Conservation (phyloP, 345 rosid species). For the Erodium maritimum region DNA sequence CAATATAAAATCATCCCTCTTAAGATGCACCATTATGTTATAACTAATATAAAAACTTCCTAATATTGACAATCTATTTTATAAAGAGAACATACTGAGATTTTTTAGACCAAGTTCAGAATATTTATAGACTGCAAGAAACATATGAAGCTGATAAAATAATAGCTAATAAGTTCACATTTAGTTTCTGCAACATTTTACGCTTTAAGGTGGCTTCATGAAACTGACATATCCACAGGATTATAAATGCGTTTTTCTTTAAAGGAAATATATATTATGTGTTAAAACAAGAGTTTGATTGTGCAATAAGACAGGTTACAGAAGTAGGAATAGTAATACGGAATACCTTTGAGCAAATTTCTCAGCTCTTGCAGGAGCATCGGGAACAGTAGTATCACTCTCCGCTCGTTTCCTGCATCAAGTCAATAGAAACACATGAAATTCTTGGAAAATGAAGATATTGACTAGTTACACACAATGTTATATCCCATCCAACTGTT, state of each 20-base stretch:
- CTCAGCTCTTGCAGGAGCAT: conserved; percentile 63
- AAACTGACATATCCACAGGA: too few relatives aligned
- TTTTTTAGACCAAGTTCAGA: not conserved
- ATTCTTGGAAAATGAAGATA: not conserved
- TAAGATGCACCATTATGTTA: not conserved
- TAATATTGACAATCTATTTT: too few relatives aligned
- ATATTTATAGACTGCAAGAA: too few relatives aligned
- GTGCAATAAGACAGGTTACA: not conserved
- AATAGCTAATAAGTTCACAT: too few relatives aligned
- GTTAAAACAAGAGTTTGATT: not conserved
- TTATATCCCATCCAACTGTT: not conserved
- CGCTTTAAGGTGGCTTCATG: too few relatives aligned
- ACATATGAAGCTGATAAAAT: too few relatives aligned
- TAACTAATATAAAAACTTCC: too few relatives aligned
- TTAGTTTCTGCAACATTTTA: too few relatives aligned
- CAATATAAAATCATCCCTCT: conserved; percentile 2
- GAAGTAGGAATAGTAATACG: not conserved
- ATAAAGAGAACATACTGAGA: too few relatives aligned
- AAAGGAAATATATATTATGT: too few relatives aligned
- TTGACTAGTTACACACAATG: not conserved
- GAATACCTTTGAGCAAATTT: conserved; percentile 82
- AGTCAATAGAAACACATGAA: not conserved
- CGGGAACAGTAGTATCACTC: conserved; percentile 60
- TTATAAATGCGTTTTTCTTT: too few relatives aligned
- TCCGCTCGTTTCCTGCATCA: conserved; percentile 71